Evolutionary conservation across 2,329 filamentous ascomycete species (phyloP).

Genomic region (Pyrenochaeta sp.): DNA sequence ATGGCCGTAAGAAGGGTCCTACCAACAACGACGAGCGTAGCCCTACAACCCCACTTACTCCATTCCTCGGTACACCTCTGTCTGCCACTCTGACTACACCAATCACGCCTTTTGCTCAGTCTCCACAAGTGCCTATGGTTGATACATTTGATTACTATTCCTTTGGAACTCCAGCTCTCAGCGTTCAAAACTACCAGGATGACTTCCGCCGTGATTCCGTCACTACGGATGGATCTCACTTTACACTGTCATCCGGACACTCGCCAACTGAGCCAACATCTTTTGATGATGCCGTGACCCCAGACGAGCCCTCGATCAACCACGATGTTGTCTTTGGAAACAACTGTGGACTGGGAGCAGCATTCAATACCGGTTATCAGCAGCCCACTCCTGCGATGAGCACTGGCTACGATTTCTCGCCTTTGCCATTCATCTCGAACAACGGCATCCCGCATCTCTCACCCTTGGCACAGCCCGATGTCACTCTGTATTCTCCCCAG

Average conservation of each 20-base stretch:
- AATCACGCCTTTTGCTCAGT: constrained; percentile 49
- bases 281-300: constrained; percentile 55
- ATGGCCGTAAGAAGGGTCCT: constrained; percentile 61
- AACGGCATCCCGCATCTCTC: constrained; percentile 64
- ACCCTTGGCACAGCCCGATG: constrained; percentile 70
- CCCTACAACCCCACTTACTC: constrained; percentile 43
- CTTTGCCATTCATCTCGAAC: constrained; percentile 44
- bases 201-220: constrained; percentile 48
- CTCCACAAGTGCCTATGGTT: constrained; percentile 51
- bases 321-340: constrained; percentile 65
- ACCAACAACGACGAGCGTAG: constrained; percentile 34
- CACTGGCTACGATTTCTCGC: constrained; percentile 49
- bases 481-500: constrained; percentile 73
- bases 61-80: constrained; percentile 45
- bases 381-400: constrained; percentile 59
- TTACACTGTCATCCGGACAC: constrained; percentile 50
- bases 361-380: constrained; percentile 67
- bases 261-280: constrained; percentile 51
- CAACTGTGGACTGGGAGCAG: constrained; percentile 63
- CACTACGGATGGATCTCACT: constrained; percentile 44
- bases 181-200: constrained; percentile 36
- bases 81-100: constrained; percentile 46
- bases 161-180: constrained; percentile 43
- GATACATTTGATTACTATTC: constrained; percentile 40
- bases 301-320: constrained; percentile 59